phyloP scores from a whole-genome alignment of 2,329 filamentous ascomycete genomes.

The Zymoseptoria ardabiliae region DNA sequence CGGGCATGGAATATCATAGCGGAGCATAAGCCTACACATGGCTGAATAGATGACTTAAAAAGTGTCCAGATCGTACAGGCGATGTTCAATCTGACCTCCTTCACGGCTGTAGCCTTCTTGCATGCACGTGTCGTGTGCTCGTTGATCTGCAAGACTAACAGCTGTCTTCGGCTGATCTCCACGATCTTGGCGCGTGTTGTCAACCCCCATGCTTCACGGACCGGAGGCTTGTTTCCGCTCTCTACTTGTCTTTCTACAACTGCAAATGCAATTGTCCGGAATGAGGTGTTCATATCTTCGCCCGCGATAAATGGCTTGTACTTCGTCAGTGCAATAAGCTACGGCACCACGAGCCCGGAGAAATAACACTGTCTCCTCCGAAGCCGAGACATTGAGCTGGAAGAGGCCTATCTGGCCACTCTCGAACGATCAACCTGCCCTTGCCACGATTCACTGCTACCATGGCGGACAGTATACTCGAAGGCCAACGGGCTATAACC shows the following conservation, averaged over 20 bases:
- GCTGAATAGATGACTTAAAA: background rate
- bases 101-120: background rate
- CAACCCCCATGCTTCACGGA: background rate
- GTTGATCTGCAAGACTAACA: background rate
- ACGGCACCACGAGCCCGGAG: background rate
- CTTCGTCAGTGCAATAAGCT: background rate
- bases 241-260: background rate
- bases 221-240: background rate
- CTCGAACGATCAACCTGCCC: background rate
- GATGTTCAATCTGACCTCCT: background rate
- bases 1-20: background rate
- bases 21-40: background rate
- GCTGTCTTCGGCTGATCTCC: background rate
- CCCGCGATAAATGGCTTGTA: background rate
- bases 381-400: background rate
- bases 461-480: conserved; percentile 5
- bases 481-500: conserved; percentile 12
- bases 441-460: background rate
- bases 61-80: background rate
- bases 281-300: background rate
- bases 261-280: background rate
- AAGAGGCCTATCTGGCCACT: background rate
- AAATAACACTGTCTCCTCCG: background rate
- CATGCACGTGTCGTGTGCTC: background rate
- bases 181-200: background rate